Base-by-base conservation (phyloP, 352 stramenopile genomes). In the Pythium diclinum region DNA sequence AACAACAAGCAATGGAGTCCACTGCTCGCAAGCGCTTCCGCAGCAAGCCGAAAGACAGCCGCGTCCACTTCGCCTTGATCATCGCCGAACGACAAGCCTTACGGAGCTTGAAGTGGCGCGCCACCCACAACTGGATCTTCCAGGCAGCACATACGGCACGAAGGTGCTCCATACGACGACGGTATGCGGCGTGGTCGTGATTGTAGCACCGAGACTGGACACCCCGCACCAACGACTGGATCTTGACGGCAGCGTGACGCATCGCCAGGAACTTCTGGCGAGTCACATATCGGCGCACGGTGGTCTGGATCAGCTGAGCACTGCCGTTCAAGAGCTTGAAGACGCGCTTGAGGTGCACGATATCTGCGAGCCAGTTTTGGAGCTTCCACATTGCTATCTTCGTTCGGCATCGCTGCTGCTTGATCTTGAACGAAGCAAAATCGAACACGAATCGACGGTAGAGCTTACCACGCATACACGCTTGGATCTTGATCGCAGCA, bases 391-490 rank as follows among this genome's bases (percentile, higher is more conserved):
- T 7, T 9, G 63, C 63, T 56, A 69, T 65, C 51, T 69, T 69
- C 49, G 19, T 47, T 2, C 25, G 38, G 38, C 57, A 61, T 10
- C 56, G 56, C 13, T n/a, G 17, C 32, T 58, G 57, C 3, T 61
- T 67, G 19, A 23, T 38, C 55, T 72, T 65, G 56, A 65, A 68
- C 13, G 58, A 54, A 40, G 76, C 83, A 28, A 79, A 92, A 61
- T 78, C 71, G 42, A 89, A 77, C 9, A 70, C 64, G 44, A 49
- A 59, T 30, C 56, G 56, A 17, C 81, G 72, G 16, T 70, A 73
- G 32, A 66, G 55, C 56, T 68, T 76, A 14, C 83, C 81, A 47
- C 79, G 80, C 8, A 67, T 67, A 21, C 42, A 30, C 19, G 72
- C 59, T 52, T 81, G 74, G n/a, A 73, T 59, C 36, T 62, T 64